phyloP scores from a whole-genome alignment of 2,329 filamentous ascomycete genomes.

The Aspergillus sp. region DNA sequence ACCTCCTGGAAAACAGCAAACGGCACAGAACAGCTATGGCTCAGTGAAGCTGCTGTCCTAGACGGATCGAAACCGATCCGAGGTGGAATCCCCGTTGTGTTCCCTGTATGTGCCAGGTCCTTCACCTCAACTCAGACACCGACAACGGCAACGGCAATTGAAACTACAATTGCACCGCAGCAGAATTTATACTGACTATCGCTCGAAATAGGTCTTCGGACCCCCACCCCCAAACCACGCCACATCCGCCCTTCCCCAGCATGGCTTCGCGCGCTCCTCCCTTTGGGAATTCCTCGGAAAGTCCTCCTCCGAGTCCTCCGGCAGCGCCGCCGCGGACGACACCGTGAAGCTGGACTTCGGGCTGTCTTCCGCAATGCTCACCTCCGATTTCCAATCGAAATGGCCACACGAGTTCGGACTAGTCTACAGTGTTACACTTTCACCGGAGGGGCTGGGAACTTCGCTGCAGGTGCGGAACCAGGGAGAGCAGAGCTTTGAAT shows the following conservation, averaged over 20 bases:
- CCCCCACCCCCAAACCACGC: slow-evolving; percentile 67
- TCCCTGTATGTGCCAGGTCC: slow-evolving; percentile 65
- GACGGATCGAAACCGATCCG: slow-evolving; percentile 88
- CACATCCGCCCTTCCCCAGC: slow-evolving; percentile 80
- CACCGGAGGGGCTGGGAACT: slow-evolving; percentile 72
- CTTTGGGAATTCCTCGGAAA: slow-evolving; percentile 89
- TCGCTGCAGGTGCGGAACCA: slow-evolving; percentile 87
- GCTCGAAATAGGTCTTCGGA: slow-evolving; percentile 67
- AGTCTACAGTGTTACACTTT: slow-evolving; percentile 88
- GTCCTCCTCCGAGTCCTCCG: slow-evolving; percentile 65
- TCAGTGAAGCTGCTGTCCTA: slow-evolving; percentile 75
- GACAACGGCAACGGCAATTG: not conserved
- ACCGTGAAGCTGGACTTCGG: slow-evolving; percentile 95
- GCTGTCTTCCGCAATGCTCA: slow-evolving; percentile 71
- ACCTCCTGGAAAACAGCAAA: slow-evolving; percentile 85
- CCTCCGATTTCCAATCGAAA: slow-evolving; percentile 64
- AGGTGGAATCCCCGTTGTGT: slow-evolving; percentile 89
- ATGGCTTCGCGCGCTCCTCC: slow-evolving; percentile 88
- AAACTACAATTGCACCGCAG: not conserved
- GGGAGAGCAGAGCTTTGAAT: slow-evolving; percentile 78
- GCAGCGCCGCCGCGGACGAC: slow-evolving; percentile 52
- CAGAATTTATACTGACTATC: not conserved
- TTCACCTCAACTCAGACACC: not conserved
- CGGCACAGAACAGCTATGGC: slow-evolving; percentile 79
- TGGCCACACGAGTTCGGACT: slow-evolving; percentile 90